Evolutionary conservation across 2,329 filamentous ascomycete species (phyloP).

Genomic region (Claviceps africana): DNA sequence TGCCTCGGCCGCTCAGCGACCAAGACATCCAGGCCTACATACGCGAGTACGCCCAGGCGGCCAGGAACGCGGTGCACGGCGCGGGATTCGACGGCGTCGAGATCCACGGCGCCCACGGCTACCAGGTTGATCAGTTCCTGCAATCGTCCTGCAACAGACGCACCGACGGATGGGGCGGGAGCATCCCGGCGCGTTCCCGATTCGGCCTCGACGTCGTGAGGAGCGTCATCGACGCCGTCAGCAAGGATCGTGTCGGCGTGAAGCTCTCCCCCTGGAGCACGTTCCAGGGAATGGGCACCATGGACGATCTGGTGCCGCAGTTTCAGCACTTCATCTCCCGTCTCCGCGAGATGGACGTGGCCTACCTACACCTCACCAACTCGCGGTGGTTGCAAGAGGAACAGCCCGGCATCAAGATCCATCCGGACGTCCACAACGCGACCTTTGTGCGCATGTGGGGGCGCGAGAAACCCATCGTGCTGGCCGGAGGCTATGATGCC

Average conservation of each 20-base stretch:
- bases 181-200: conserved; percentile 35
- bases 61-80: conserved; percentile 38
- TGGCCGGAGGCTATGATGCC: conserved; percentile 1
- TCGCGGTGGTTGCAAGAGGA: conserved; percentile 25
- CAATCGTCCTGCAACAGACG: conserved; percentile 35
- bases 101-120: conserved; percentile 42
- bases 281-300: conserved; percentile 48
- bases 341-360: conserved; percentile 36
- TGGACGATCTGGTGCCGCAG: conserved; percentile 48
- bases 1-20: conserved; percentile 38
- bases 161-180: conserved; percentile 38
- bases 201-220: conserved; percentile 37
- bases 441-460: neutral
- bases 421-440: neutral
- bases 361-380: conserved; percentile 50
- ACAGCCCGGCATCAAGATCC: neutral
- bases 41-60: conserved; percentile 37
- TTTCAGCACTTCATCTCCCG: conserved; percentile 43
- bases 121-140: conserved; percentile 47
- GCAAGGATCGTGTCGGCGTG: conserved; percentile 38
- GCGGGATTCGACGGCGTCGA: conserved; percentile 63
- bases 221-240: conserved; percentile 26
- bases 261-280: conserved; percentile 45
- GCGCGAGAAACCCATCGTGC: neutral
- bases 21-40: conserved; percentile 51